Evolutionary conservation across 306 rosid genomes (phyloP).

Genomic region (Carpinus viminea): DNA sequence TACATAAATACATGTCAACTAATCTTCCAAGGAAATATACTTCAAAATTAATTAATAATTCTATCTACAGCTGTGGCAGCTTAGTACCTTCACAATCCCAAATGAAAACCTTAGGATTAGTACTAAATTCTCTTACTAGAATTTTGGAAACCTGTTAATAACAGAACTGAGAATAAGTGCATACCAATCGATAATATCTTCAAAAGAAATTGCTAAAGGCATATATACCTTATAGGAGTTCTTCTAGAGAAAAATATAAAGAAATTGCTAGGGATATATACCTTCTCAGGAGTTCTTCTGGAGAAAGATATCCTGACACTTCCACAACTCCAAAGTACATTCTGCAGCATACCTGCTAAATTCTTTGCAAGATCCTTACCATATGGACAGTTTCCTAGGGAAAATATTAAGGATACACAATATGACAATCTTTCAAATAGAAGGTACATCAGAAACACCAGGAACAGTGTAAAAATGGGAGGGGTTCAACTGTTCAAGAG

Average conservation of each 20-base stretch:
- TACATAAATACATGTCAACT: neutral
- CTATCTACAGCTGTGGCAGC: conserved; percentile 20
- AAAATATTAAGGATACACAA: neutral
- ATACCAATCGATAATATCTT: neutral
- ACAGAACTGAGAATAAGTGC: conserved; percentile 19
- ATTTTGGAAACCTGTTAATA: conserved; percentile 57
- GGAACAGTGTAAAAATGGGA: conserved; percentile 14
- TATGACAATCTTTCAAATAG: conserved; percentile 4
- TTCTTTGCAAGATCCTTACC: conserved; percentile 65
- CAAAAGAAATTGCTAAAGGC: conserved; percentile 8
- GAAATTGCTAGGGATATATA: conserved; percentile 22
- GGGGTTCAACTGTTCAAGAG: neutral
- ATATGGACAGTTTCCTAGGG: conserved; percentile 67
- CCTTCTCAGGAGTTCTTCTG: conserved; percentile 87
- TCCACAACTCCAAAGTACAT: conserved; percentile 89
- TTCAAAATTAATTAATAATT: conserved; percentile 10
- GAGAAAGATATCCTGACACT: conserved; percentile 81
- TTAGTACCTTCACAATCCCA: conserved; percentile 88
- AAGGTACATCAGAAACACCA: conserved; percentile 12
- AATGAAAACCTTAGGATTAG: conserved; percentile 73
- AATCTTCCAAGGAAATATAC: neutral
- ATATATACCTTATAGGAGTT: conserved; percentile 75
- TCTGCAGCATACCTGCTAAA: conserved; percentile 65
- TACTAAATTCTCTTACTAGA: conserved; percentile 56
- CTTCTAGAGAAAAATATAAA: conserved; percentile 78